Percentiles rank a stretch among this genome's conserved stretches.
Conservation (phyloP, 2,329 filamentous ascomycete species). For the Claviceps lovelessii region DNA sequence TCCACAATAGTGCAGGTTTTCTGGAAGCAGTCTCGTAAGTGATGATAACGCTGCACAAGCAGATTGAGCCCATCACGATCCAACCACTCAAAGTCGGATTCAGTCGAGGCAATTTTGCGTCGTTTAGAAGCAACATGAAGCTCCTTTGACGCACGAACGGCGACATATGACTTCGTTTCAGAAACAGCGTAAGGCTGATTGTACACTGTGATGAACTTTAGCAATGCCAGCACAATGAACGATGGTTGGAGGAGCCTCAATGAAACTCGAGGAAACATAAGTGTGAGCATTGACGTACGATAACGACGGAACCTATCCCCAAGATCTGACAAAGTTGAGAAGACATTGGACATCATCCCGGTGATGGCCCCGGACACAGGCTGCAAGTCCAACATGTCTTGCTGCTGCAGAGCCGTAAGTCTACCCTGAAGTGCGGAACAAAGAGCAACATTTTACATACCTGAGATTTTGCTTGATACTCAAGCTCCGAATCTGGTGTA, state of each 20-base stretch:
- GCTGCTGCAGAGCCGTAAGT: constrained; percentile 3
- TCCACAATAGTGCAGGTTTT: constrained; percentile 10
- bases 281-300: constrained; percentile 7
- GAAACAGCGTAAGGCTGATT: constrained; percentile 13
- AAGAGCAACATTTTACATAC: neutral
- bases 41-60: constrained; percentile 12
- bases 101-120: constrained; percentile 11
- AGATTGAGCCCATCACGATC: constrained; percentile 11
- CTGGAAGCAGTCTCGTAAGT: constrained; percentile 11
- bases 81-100: constrained; percentile 13
- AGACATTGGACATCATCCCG: constrained; percentile 18
- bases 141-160: neutral
- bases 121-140: constrained; percentile 15
- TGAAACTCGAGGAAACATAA: neutral
- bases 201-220: neutral
- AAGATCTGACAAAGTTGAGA: constrained; percentile 14
- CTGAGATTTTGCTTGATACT: constrained; percentile 1
- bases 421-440: too few relatives aligned
- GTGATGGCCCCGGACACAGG: constrained; percentile 10
- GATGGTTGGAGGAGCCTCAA: neutral
- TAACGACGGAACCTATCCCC: constrained; percentile 13
- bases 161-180: constrained; percentile 12
- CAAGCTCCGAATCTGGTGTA: neutral
- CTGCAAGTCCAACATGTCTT: constrained; percentile 11
- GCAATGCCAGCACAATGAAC: neutral